Percentiles rank a stretch among this genome's conserved stretches.
phyloP scores from a whole-genome alignment of 257 asterid species.

The Solanum ossicruentum region DNA sequence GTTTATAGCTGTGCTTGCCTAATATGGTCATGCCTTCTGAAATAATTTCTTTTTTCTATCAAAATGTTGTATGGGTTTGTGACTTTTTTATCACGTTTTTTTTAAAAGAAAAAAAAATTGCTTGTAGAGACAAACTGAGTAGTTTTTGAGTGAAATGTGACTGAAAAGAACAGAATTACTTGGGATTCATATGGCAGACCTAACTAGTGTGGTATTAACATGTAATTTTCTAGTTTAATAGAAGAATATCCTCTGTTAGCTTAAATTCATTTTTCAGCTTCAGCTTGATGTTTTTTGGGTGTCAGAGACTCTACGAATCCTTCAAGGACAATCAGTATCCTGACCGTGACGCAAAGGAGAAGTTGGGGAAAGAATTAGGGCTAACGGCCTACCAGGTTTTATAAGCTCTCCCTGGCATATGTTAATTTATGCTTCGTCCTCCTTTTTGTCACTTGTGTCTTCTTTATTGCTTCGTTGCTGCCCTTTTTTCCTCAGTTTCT shows the following conservation, averaged over 20 bases:
- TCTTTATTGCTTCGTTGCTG: neutral
- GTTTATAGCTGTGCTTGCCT: neutral
- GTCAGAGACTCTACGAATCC: constrained; percentile 65
- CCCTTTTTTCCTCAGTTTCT: neutral
- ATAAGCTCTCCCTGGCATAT: neutral
- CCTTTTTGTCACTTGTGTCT: neutral
- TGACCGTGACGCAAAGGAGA: constrained; percentile 40
- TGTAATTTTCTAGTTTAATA: neutral
- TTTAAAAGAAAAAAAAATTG: no score
- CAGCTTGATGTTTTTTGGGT: neutral
- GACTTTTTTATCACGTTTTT: neutral
- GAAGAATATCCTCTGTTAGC: neutral
- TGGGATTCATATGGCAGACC: neutral
- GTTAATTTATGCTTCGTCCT: neutral
- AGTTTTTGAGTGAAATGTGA: neutral
- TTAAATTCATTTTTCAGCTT: neutral
- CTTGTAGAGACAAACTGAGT: neutral
- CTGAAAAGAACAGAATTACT: neutral
- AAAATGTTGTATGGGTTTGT: neutral
- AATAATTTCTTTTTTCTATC: no score
- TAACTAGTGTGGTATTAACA: neutral
- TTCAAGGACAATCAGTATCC: constrained; percentile 81
- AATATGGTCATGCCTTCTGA: neutral
- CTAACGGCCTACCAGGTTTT: constrained; percentile 55
- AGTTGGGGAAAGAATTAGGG: constrained; percentile 65